Conservation (phyloP, 257 asterid genomes). For the Lavandula angustifolia region DNA sequence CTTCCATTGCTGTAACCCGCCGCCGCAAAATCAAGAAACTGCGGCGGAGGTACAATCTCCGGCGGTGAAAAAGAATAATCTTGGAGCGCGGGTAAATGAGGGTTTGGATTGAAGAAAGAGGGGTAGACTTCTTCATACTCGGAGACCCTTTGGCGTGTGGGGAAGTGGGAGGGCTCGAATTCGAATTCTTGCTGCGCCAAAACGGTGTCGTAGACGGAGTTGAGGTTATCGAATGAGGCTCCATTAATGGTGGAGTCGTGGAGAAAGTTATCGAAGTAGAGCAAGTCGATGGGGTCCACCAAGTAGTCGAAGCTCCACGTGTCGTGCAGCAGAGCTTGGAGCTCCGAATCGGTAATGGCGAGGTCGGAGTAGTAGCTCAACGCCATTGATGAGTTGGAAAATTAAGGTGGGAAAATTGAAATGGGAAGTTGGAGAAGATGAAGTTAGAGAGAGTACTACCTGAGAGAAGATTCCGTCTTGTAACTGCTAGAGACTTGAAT, state of each 20-base stretch:
- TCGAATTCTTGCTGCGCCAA: slow-evolving; percentile 17
- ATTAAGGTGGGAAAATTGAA: slow-evolving; percentile 37
- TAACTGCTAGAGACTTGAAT: slow-evolving; percentile 34
- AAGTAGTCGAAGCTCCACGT: neutral
- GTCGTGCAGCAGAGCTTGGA: slow-evolving; percentile 21
- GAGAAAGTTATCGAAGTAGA: slow-evolving; percentile 6
- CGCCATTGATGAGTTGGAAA: slow-evolving; percentile 37
- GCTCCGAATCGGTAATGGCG: slow-evolving; percentile 33
- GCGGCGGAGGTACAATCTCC: slow-evolving; percentile 28
- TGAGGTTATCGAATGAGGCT: neutral
- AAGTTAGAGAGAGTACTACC: slow-evolving; percentile 22
- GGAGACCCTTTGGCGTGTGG: slow-evolving; percentile 36
- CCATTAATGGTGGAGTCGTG: neutral
- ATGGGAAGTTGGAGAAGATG: neutral
- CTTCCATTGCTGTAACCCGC: slow-evolving; percentile 32
- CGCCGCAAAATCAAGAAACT: slow-evolving; percentile 35
- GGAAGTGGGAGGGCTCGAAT: slow-evolving; percentile 5
- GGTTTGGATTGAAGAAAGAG: slow-evolving; percentile 37
- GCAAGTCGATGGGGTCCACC: slow-evolving; percentile 23
- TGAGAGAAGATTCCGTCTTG: slow-evolving; percentile 38
- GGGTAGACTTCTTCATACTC: slow-evolving; percentile 25
- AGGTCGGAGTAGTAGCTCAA: slow-evolving; percentile 44
- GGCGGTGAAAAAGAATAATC: slow-evolving; percentile 22
- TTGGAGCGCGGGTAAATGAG: slow-evolving; percentile 22
- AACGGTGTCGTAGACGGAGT: neutral